Evolutionary conservation across 306 rosid genomes (phyloP).

Genomic region (Styphnolobium japonicum): DNA sequence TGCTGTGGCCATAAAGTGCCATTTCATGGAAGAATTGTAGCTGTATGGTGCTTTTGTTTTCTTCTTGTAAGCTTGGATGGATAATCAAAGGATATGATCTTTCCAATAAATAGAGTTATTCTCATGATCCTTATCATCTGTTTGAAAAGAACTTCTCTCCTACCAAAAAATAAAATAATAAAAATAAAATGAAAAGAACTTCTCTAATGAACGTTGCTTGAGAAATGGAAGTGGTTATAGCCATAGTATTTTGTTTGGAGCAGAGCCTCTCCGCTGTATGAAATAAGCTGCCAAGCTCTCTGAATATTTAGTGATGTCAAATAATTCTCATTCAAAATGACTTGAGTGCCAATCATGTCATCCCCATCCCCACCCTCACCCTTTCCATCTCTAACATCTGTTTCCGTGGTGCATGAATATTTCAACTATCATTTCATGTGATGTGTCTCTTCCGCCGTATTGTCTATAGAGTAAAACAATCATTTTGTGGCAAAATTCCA

Average conservation of each 20-base stretch:
- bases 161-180: no score
- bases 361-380: not conserved
- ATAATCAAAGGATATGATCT: constrained; percentile 18
- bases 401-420: not conserved
- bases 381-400: not conserved
- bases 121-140: not conserved
- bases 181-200: not conserved
- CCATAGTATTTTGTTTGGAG: not conserved
- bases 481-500: no score
- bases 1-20: constrained; percentile 29
- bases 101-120: constrained; percentile 14
- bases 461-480: not conserved
- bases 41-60: constrained; percentile 19
- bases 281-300: not conserved
- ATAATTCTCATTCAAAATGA: not conserved
- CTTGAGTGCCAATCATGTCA: not conserved
- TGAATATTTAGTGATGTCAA: not conserved
- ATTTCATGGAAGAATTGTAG: constrained; percentile 30
- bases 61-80: constrained; percentile 25
- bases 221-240: not conserved
- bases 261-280: not conserved
- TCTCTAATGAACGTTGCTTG: not conserved
- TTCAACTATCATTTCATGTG: not conserved
- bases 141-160: not conserved
- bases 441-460: not conserved